phyloP scores from a whole-genome alignment of 768 basidiomycete genomes.

The Suillus alpinus region DNA sequence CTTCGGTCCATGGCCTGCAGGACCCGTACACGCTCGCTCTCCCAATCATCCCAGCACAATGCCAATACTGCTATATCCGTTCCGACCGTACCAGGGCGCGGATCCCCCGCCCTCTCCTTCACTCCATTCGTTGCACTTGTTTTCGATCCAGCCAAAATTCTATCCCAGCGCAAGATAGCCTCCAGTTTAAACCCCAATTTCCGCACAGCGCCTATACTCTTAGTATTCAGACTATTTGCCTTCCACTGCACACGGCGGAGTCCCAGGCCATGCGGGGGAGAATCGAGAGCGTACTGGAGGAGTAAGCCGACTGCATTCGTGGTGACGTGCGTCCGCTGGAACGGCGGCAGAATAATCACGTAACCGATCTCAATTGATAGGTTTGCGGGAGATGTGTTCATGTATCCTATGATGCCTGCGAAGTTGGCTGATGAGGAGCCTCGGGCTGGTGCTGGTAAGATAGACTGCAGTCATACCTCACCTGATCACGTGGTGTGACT shows the following conservation, averaged over 20 bases:
- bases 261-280: slow-evolving; percentile 45
- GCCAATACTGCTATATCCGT: slow-evolving; percentile 38
- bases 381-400: slow-evolving; percentile 41
- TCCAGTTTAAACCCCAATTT: slow-evolving; percentile 61
- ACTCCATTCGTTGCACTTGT: slow-evolving; percentile 34
- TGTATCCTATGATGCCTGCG: slow-evolving; percentile 52
- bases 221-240: slow-evolving; percentile 45
- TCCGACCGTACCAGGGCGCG: slow-evolving; percentile 21
- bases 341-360: slow-evolving; percentile 51
- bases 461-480: too few relatives aligned
- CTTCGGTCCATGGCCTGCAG: slow-evolving; percentile 8
- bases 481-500: too few relatives aligned
- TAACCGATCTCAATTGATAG: slow-evolving; percentile 53
- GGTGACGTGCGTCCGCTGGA: slow-evolving; percentile 64
- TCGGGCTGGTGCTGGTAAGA: not conserved
- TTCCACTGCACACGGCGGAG: slow-evolving; percentile 65
- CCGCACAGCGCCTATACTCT: slow-evolving; percentile 50
- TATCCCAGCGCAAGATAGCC: slow-evolving; percentile 51
- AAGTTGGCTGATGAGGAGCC: too few relatives aligned
- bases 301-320: slow-evolving; percentile 51
- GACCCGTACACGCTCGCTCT: slow-evolving; percentile 10
- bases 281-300: slow-evolving; percentile 44
- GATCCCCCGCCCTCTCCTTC: slow-evolving; percentile 30
- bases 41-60: slow-evolving; percentile 41
- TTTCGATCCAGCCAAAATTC: slow-evolving; percentile 42